Conservation (phyloP, 208 protist species). For the Crithidia brevicula region DNA sequence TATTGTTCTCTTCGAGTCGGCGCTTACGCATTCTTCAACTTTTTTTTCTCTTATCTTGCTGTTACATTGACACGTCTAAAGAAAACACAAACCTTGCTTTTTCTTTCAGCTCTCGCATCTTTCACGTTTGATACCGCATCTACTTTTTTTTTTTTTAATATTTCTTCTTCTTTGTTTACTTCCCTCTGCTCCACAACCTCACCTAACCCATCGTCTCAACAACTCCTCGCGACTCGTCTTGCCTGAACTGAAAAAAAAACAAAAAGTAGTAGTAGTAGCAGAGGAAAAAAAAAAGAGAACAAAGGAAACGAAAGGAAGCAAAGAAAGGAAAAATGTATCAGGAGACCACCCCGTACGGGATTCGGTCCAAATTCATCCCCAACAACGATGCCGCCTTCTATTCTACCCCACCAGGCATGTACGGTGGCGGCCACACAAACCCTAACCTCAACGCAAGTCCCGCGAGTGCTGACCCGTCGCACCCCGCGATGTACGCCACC, state of each 20-base stretch:
- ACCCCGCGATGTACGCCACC: constrained; percentile 27
- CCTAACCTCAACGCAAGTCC: constrained; percentile 16
- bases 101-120: constrained; percentile 4
- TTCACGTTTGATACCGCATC: too few species aligned
- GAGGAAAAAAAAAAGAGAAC: too few species aligned
- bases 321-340: constrained; percentile 5
- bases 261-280: too few species aligned
- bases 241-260: too few species aligned
- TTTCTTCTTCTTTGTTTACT: constrained; percentile 1
- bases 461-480: background rate
- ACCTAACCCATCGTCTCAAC: too few species aligned
- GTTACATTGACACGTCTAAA: constrained; percentile 2
- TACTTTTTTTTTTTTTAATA: constrained; percentile 7
- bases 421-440: constrained; percentile 10
- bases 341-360: constrained; percentile 11
- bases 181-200: too few species aligned
- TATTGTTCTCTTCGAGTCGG: background rate
- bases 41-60: constrained; percentile 15
- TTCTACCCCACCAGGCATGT: constrained; percentile 15
- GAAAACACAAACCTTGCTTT: too few species aligned
- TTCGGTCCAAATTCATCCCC: constrained; percentile 12
- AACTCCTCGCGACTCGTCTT: too few species aligned
- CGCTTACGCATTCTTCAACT: constrained; percentile 1
- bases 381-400: constrained; percentile 11
- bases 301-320: too few species aligned